phyloP scores from a whole-genome alignment of 1,139 yeast genomes.

The Sugiyamaella japonica region DNA sequence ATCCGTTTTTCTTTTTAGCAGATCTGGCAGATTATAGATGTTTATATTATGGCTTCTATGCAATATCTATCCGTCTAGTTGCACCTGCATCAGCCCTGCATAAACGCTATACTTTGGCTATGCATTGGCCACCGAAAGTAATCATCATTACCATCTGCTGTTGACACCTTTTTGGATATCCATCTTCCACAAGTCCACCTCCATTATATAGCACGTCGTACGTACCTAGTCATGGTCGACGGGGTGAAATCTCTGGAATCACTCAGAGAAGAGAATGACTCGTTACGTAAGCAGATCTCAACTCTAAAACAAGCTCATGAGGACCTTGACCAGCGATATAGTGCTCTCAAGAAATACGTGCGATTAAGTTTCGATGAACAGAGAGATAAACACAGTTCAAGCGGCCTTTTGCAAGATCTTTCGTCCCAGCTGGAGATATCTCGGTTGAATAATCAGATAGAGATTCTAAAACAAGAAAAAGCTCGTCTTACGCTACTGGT shows the following conservation, averaged over 20 bases:
- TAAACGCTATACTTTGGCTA: neutral
- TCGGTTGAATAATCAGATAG: conserved; percentile 5
- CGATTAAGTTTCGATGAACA: conserved; percentile 7
- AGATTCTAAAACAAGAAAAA: conserved; percentile 1
- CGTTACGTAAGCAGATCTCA: conserved; percentile 2
- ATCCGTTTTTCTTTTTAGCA: no score
- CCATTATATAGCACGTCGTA: no score
- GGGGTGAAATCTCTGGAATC: conserved; percentile 3
- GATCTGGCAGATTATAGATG: no score
- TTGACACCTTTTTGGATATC: neutral
- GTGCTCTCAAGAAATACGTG: conserved; percentile 8
- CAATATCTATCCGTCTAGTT: neutral
- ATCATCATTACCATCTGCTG: neutral
- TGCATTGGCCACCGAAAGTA: neutral
- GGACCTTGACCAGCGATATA: neutral
- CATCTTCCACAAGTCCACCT: neutral
- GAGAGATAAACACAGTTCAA: no score
- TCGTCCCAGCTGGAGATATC: neutral
- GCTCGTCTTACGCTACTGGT: neutral
- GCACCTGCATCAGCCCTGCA: neutral
- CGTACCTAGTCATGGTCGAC: neutral
- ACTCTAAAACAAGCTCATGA: neutral
- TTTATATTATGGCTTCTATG: no score
- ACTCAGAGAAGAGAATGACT: conserved; percentile 1
- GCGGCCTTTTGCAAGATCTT: no score